Conservation (phyloP, 768 basidiomycete species). For the Dioszegia hungarica region DNA sequence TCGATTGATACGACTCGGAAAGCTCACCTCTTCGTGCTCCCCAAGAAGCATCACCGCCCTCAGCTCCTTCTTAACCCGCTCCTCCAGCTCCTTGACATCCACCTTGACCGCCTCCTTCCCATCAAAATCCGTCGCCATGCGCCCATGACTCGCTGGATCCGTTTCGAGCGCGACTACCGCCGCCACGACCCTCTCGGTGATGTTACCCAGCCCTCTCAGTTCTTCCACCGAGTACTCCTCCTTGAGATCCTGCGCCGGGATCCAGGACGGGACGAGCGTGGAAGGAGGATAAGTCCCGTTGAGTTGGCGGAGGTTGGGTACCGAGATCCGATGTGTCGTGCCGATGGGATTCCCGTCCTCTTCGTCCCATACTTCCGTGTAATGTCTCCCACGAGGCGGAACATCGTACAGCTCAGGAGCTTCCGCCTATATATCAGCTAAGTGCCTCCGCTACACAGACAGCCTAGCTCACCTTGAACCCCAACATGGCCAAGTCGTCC, state of each 20-base stretch:
- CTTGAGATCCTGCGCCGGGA: slow-evolving; percentile 58
- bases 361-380: slow-evolving; percentile 88
- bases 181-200: slow-evolving; percentile 66
- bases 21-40: slow-evolving; percentile 61
- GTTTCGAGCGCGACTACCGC: slow-evolving; percentile 25
- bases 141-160: slow-evolving; percentile 23
- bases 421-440: slow-evolving; percentile 53
- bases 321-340: slow-evolving; percentile 30
- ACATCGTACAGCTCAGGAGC: slow-evolving; percentile 81
- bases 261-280: slow-evolving; percentile 20
- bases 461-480: slow-evolving; percentile 59
- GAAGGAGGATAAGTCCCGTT: slow-evolving; percentile 7
- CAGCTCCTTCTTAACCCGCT: slow-evolving; percentile 51
- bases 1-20: neutral
- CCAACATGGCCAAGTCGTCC: slow-evolving; percentile 91
- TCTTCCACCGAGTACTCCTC: slow-evolving; percentile 68
- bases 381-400: slow-evolving; percentile 82
- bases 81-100: slow-evolving; percentile 51
- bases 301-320: slow-evolving; percentile 28
- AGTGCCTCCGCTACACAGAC: neutral
- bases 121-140: slow-evolving; percentile 31
- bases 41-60: slow-evolving; percentile 51
- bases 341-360: slow-evolving; percentile 57
- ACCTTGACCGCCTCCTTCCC: slow-evolving; percentile 65
- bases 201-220: slow-evolving; percentile 74